Percentiles rank a stretch among this genome's conserved stretches.
Conservation (phyloP, 352 stramenopile species). For the Phytophthora litchii region DNA sequence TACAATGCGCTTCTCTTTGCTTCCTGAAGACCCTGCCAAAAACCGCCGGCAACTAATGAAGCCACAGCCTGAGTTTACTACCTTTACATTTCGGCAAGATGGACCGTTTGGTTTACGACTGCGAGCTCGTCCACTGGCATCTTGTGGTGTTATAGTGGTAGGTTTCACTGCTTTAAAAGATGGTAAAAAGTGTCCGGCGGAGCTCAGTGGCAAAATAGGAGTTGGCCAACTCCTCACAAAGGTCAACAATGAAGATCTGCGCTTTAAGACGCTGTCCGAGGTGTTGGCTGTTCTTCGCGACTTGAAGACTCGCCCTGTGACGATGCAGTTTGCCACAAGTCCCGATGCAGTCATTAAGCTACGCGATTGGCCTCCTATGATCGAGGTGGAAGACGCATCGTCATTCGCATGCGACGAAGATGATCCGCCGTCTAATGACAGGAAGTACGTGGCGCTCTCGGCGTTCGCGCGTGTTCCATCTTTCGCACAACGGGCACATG, state of each 20-base stretch:
- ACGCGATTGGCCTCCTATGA: slow-evolving; percentile 82
- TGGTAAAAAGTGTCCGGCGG: slow-evolving; percentile 60
- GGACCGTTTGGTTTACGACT: slow-evolving; percentile 79
- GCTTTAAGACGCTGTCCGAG: slow-evolving; percentile 66
- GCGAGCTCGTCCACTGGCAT: slow-evolving; percentile 67
- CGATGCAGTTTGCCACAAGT: slow-evolving; percentile 76
- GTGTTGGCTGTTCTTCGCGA: slow-evolving; percentile 64
- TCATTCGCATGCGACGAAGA: slow-evolving; percentile 57
- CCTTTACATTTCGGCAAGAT: slow-evolving; percentile 74
- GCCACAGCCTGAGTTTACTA: slow-evolving; percentile 54
- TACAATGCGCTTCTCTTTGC: slow-evolving; percentile 69
- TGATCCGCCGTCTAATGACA: slow-evolving; percentile 42
- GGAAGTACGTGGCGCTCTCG: slow-evolving; percentile 72
- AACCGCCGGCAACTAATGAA: slow-evolving; percentile 58
- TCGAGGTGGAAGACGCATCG: slow-evolving; percentile 67
- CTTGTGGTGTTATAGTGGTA: slow-evolving; percentile 76
- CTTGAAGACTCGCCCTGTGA: slow-evolving; percentile 63
- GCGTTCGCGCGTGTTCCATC: slow-evolving; percentile 75
- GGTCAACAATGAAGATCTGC: slow-evolving; percentile 75
- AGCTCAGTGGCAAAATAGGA: slow-evolving; percentile 78
- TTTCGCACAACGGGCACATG: slow-evolving; percentile 69
- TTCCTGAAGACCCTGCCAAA: slow-evolving; percentile 62
- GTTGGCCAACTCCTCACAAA: slow-evolving; percentile 63
- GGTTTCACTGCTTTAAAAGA: slow-evolving; percentile 63
- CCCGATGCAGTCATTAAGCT: slow-evolving; percentile 81